A percentile compares a stretch with the other conserved stretches of the same genome.
Evolutionary conservation across 192 early-diverging fungal genomes (phyloP).

Genomic region (Geranomyces michiganensis): DNA sequence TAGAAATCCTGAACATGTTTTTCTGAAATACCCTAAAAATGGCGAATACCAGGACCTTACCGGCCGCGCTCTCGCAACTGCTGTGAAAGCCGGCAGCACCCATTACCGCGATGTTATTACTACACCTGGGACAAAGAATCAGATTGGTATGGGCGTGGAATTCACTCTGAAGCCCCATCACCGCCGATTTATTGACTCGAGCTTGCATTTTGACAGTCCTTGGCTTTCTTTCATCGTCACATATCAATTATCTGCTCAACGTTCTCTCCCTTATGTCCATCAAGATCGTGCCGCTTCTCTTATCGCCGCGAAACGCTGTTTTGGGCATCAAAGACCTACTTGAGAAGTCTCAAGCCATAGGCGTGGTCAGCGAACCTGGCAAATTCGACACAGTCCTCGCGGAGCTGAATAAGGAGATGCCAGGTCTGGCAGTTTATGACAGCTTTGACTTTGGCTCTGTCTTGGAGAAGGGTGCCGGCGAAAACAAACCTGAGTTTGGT

Average conservation of each 20-base stretch:
- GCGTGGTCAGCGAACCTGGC: neutral
- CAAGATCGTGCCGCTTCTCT: neutral
- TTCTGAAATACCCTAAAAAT: neutral
- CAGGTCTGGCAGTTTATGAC: neutral
- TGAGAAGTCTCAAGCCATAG: neutral
- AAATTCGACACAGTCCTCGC: constrained; percentile 4
- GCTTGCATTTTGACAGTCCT: neutral
- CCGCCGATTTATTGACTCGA: no score
- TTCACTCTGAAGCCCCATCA: no score
- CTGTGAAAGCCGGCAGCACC: neutral
- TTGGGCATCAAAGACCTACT: neutral
- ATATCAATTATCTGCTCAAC: neutral
- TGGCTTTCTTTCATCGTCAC: constrained; percentile 12
- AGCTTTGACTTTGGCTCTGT: neutral
- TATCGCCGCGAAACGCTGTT: constrained; percentile 14
- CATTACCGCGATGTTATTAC: neutral
- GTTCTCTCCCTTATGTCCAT: constrained; percentile 12
- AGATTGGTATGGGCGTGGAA: neutral
- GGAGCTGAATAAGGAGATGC: constrained; percentile 1
- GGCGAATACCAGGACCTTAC: neutral
- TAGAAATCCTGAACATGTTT: neutral
- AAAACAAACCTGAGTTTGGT: neutral
- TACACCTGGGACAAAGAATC: neutral
- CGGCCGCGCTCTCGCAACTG: neutral
- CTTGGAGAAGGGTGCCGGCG: neutral